Evolutionary conservation across 1,284 basidiomycete genomes (phyloP), one percentile per base, ranked within the genome.

Genomic region (Moesziomyces sp.): DNA sequence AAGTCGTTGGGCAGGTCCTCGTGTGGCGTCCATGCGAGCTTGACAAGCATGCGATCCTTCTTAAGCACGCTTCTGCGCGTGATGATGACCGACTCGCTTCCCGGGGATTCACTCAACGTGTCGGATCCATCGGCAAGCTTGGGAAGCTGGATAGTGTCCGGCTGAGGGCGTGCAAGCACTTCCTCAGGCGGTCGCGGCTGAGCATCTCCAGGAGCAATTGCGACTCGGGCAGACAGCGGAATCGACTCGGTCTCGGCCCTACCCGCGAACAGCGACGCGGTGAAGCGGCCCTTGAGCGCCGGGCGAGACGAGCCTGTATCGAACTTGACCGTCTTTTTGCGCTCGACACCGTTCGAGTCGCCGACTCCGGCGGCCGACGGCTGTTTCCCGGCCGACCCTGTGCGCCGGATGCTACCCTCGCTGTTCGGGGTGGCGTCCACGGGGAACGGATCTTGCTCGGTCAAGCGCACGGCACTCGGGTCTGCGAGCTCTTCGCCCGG

Each of bases 31-130:
- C 90, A 89, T 48, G 88, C 89, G 10, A 90, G 87, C 66, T 91
- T 88, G 46, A 94, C 89, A 14, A 93, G 87, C 91, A 94, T 94
- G 72, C 93, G 88, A 83, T 94, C 93, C 92, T 84, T 69, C 89
- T 84, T 83, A 23, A 80, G 58, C 16, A 76, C 68, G 16, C 65
- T 67, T 24, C 54, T 64, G 40, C 63, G 63, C 6, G 73, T 74
- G 51, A 78, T 62, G 46, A 76, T 51, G 46, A 48, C 63, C 24
- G 52, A 34, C 14, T 63, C 63, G 38, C 57, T 61, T 19, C 42
- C 54, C n/a, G 35, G 30, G 2, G 34, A 28, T 11, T 58, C 58
- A n/a, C 50, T 63, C 9, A 19, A 24, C 3, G 56, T 45, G n/a
- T 16, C 48, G 9, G 55, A 43, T 28, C 45, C 28, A 11, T 58